A percentile compares a stretch with the other conserved stretches of the same genome.
Conservation (phyloP, 78 protist species). For the Pigoraptor vietnamica region DNA sequence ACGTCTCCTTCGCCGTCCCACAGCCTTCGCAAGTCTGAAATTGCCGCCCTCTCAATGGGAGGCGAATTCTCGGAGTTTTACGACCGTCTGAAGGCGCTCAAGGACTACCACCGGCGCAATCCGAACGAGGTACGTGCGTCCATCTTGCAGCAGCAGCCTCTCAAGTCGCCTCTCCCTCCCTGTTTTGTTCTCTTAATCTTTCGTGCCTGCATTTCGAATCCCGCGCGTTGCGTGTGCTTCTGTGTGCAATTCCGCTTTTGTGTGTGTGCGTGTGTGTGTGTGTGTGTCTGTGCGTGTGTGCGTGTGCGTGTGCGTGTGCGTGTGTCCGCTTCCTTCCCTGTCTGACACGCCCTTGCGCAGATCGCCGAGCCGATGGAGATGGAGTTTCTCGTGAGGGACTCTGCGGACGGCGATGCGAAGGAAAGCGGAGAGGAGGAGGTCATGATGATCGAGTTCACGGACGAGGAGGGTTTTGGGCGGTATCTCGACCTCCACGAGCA, state of each 20-base stretch:
- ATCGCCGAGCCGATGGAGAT: background rate
- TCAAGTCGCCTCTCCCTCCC: background rate
- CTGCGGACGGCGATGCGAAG: background rate
- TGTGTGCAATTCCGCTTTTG: background rate
- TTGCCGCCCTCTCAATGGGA: constrained; percentile 25
- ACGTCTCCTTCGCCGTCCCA: too few species aligned
- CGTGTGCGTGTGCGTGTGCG: background rate
- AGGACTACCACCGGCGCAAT: constrained; percentile 39
- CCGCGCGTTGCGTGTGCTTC: background rate
- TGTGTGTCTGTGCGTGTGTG: background rate
- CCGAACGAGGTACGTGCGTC: background rate
- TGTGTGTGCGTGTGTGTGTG: background rate
- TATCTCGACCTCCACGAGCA: background rate
- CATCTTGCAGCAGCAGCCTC: background rate
- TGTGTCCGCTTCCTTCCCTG: too few species aligned
- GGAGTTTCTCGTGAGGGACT: background rate
- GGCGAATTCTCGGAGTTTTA: constrained; percentile 39
- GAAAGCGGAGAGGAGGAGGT: background rate
- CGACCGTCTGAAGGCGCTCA: constrained; percentile 42
- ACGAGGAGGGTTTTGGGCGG: constrained; percentile 4
- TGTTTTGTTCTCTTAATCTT: background rate
- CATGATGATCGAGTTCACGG: background rate
- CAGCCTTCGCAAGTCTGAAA: constrained; percentile 30
- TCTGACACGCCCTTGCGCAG: background rate
- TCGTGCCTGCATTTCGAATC: background rate